These are phyloP conservation scores for Uncinocarpus reesii DNA, from an alignment of 2,329 filamentous ascomycete genomes.

Conservation along the genomic window DNA sequence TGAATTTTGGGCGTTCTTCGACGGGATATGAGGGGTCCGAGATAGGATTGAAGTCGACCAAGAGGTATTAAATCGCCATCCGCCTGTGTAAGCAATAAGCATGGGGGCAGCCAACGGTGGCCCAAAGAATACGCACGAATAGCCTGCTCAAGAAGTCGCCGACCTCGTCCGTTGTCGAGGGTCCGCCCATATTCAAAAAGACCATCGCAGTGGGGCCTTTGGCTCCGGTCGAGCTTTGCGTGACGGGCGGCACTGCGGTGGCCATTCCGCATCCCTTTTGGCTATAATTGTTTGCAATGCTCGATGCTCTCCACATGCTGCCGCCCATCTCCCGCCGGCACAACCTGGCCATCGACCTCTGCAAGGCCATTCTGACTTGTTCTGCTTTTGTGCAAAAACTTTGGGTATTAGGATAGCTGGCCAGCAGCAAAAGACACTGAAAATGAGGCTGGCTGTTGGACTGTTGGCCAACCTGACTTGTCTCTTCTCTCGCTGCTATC, in stretches of 20 bases:
- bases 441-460: too few species aligned
- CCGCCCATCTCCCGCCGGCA: slow-evolving; percentile 8
- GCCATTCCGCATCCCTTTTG: slow-evolving; percentile 36
- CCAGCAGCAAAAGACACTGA: not conserved
- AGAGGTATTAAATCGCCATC: slow-evolving; percentile 94
- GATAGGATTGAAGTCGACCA: slow-evolving; percentile 77
- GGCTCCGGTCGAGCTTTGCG: slow-evolving; percentile 58
- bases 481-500: too few species aligned
- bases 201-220: slow-evolving; percentile 94
- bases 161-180: slow-evolving; percentile 78
- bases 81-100: slow-evolving; percentile 45
- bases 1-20: slow-evolving; percentile 91
- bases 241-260: slow-evolving; percentile 63
- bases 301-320: slow-evolving; percentile 2
- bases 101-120: not conserved
- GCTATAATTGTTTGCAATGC: not conserved
- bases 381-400: not conserved
- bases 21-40: slow-evolving; percentile 76
- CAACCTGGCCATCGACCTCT: slow-evolving; percentile 7
- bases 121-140: slow-evolving; percentile 55
- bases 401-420: not conserved
- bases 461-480: too few species aligned
- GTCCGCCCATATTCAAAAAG: slow-evolving; percentile 98
- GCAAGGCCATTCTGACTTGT: slow-evolving; percentile 13
- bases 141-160: slow-evolving; percentile 79